Base-by-base conservation (phyloP, 768 basidiomycete genomes). In the Boletellus ananas region DNA sequence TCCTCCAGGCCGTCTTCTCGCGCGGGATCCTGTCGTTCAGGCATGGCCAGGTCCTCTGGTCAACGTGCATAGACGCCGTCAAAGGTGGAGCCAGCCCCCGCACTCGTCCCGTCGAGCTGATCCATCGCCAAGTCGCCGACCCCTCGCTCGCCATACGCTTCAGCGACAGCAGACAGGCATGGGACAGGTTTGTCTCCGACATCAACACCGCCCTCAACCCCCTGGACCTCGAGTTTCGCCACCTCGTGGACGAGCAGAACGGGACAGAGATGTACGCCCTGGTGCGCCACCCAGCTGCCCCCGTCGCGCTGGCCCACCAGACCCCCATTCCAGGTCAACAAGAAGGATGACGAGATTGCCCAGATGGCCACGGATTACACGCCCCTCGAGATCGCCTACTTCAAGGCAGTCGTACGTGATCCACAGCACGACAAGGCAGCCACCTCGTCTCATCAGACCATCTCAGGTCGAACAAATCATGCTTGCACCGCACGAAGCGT, bases 341-440 rank as follows among this genome's bases (percentile, higher is more conserved):
- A 77, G 9, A 88, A 83, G 54, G 84, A 82, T 16, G 92, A 94
- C 59, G 84, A 84, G 46, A 76, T 93, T 31, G 86, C 92, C 0
- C 90, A 91, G 62, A 69, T 89, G 63, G 92, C 91, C 3, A 91
- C 90, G 0, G 87, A 90, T 35, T 95, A 93, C 60, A 79, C 78
- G 2, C 73, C 89, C 0, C 70, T 73, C 29, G 92, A 95, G 67
- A 92, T 94, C 45, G 74, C 82, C 0, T 94, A 82, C 70, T 94
- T 93, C 76, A 91, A 85, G 70, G 81, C 82, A 4, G 73, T 94
- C 51, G 92, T 91, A 61, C 51, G 85, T 70, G 13, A 34, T 41
- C 9, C 23, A 23, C 5, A 25, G 23, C 21, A n/a, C 9, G 6
- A 11, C 31, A 10, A 10, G 9, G 27, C 14, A 13, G 6, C 6